Percentiles rank a stretch among this genome's conserved stretches.
Conservation (phyloP, 192 early-diverging fungal genomes). For the Funneliformis mosseae region DNA sequence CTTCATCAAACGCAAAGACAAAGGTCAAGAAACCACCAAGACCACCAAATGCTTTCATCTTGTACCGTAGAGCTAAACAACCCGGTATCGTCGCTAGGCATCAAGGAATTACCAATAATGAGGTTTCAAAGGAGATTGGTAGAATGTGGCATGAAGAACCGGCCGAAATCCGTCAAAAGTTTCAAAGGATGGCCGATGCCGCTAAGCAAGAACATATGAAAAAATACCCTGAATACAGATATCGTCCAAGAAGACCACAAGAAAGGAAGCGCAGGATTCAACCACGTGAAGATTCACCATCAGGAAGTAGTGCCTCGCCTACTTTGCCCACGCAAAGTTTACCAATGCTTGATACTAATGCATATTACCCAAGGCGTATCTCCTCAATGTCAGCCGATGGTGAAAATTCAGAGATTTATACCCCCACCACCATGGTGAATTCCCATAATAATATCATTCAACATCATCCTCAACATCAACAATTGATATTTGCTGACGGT, state of each 20-base stretch:
- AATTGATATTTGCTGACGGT: constrained; percentile 6
- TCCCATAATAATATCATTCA: not conserved
- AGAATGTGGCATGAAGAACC: constrained; percentile 38
- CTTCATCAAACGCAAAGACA: not conserved
- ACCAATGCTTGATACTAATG: not conserved
- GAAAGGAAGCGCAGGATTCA: constrained; percentile 20
- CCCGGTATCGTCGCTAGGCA: constrained; percentile 18
- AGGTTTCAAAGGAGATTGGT: constrained; percentile 37
- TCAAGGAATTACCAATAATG: constrained; percentile 34
- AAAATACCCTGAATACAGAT: constrained; percentile 36
- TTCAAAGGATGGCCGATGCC: constrained; percentile 30
- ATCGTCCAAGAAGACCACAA: constrained; percentile 26
- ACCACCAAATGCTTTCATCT: constrained; percentile 43
- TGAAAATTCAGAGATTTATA: constrained; percentile 16
- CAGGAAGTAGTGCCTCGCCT: not conserved
- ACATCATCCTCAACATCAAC: constrained; percentile 16
- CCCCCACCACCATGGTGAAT: not conserved
- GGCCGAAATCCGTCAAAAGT: constrained; percentile 21
- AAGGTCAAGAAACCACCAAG: constrained; percentile 39
- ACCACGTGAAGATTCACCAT: not conserved
- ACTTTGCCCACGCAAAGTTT: constrained; percentile 6
- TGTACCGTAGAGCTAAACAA: constrained; percentile 40
- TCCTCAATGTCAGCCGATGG: constrained; percentile 8
- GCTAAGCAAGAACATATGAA: constrained; percentile 35
- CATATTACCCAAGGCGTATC: not conserved